These are phyloP conservation scores for Trametes elegans DNA, from an alignment of 768 basidiomycete species.

Conservation along the genomic window DNA sequence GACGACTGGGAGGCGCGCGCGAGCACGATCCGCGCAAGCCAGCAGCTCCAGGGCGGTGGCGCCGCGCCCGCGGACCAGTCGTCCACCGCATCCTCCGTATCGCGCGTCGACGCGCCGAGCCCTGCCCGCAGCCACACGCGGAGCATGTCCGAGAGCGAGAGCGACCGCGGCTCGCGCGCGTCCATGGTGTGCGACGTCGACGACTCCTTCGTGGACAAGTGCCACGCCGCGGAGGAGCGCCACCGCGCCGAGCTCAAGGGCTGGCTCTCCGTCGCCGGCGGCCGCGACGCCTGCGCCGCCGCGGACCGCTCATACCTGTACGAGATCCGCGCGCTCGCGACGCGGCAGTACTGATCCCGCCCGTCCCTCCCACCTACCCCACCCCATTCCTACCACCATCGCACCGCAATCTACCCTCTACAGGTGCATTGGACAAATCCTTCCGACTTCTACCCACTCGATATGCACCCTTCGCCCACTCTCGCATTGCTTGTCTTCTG, in stretches of 20 bases:
- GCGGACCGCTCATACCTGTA: slow-evolving; percentile 66
- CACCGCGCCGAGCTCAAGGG: slow-evolving; percentile 84
- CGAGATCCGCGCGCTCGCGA: slow-evolving; percentile 83
- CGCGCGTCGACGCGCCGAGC: slow-evolving; percentile 43
- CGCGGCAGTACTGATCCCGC: slow-evolving; percentile 65
- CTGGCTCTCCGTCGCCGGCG: slow-evolving; percentile 53
- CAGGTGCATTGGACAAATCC: not conserved
- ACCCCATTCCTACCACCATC: not conserved
- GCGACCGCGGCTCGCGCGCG: slow-evolving; percentile 77
- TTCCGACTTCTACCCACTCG: not conserved
- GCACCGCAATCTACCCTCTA: not conserved
- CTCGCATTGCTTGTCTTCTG: too few species aligned
- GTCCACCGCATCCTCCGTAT: slow-evolving; percentile 11
- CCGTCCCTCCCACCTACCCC: not conserved
- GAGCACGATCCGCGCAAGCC: slow-evolving; percentile 73
- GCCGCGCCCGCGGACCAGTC: slow-evolving; percentile 33
- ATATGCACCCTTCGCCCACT: not conserved
- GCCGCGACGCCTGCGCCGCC: slow-evolving; percentile 30
- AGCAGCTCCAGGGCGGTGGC: slow-evolving; percentile 32
- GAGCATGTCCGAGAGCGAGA: slow-evolving; percentile 72
- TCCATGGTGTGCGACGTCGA: slow-evolving; percentile 79
- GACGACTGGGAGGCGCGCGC: slow-evolving; percentile 72
- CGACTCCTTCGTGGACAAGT: slow-evolving; percentile 68
- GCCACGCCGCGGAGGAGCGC: slow-evolving; percentile 75
- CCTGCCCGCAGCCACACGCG: slow-evolving; percentile 61